Conservation (phyloP, 228 moss, liverwort and hornwort genomes). For the Sphagnum magellanicum region DNA sequence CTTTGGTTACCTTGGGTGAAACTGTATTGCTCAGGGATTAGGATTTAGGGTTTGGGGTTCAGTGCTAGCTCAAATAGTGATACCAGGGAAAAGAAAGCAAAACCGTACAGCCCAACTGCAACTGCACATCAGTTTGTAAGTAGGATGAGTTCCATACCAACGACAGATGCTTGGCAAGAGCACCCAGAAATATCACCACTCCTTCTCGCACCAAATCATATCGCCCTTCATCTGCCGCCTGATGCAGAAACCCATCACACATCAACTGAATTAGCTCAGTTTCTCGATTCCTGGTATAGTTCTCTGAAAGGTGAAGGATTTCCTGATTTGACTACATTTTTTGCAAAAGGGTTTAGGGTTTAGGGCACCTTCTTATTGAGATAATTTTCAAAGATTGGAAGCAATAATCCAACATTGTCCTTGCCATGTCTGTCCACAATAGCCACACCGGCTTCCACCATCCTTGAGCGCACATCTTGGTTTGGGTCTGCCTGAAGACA, state of each 20-base stretch:
- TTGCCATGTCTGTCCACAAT: constrained; percentile 92
- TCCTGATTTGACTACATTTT: too few relatives aligned
- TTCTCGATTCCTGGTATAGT: too few relatives aligned
- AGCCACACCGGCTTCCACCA: constrained; percentile 93
- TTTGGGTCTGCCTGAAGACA: constrained; percentile 74
- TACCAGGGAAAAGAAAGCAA: background rate
- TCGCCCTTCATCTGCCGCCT: constrained; percentile 77
- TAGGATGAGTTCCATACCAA: constrained; percentile 26
- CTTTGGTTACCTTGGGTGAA: background rate
- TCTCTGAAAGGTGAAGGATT: too few relatives aligned
- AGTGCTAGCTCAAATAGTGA: background rate
- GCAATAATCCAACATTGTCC: constrained; percentile 73
- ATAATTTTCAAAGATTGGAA: constrained; percentile 91
- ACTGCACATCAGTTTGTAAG: too few relatives aligned
- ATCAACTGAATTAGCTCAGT: too few relatives aligned
- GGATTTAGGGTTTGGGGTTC: background rate
- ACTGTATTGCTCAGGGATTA: background rate
- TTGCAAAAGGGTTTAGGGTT: too few relatives aligned
- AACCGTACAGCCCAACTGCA: too few relatives aligned
- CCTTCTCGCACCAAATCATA: constrained; percentile 97
- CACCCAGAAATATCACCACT: constrained; percentile 92
- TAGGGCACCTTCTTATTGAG: constrained; percentile 78
- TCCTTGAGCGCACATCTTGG: constrained; percentile 73
- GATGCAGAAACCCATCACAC: background rate
- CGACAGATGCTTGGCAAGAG: constrained; percentile 88